phyloP scores from a whole-genome alignment of 768 basidiomycete species.

The Dictyophora rubrovolvata region DNA sequence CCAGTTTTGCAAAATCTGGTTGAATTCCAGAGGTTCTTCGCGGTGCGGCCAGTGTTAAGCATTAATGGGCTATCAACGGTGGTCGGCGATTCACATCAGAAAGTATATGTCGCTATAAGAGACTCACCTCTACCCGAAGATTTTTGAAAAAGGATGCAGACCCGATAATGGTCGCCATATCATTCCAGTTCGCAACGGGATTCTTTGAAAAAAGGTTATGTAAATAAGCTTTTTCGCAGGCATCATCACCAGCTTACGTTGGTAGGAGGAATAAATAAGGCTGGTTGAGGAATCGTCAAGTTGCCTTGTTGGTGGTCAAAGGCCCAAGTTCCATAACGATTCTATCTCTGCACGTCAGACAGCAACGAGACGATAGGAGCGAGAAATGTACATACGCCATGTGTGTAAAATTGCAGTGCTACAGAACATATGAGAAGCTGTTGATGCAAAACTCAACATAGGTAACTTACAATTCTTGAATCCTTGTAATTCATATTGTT shows the following conservation, averaged over 20 bases:
- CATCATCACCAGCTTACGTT: constrained; percentile 17
- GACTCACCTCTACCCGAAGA: constrained; percentile 24
- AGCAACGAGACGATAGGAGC: neutral
- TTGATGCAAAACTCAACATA: neutral
- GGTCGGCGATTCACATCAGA: neutral
- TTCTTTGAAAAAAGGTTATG: constrained; percentile 23
- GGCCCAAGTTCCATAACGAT: constrained; percentile 28
- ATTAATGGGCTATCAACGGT: constrained; percentile 30
- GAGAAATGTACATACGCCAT: constrained; percentile 29
- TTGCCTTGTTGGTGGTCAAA: constrained; percentile 32
- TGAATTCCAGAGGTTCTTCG: constrained; percentile 45
- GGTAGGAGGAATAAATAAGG: constrained; percentile 31
- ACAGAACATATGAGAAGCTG: neutral
- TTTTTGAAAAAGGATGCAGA: constrained; percentile 25
- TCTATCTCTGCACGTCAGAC: constrained; percentile 20
- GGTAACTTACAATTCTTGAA: constrained; percentile 49
- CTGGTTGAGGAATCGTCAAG: constrained; percentile 32
- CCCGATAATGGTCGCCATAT: constrained; percentile 19
- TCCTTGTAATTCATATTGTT: constrained; percentile 47
- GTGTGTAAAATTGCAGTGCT: constrained; percentile 62
- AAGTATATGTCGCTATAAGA: neutral
- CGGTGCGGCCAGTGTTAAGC: constrained; percentile 63
- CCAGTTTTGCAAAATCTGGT: constrained; percentile 43
- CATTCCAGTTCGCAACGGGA: constrained; percentile 35
- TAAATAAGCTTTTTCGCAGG: neutral